Evolutionary conservation across 371 early-diverging fungal genomes (phyloP), one percentile per base, ranked within the genome.

Genomic region (Syncephalastrum racemosum): DNA sequence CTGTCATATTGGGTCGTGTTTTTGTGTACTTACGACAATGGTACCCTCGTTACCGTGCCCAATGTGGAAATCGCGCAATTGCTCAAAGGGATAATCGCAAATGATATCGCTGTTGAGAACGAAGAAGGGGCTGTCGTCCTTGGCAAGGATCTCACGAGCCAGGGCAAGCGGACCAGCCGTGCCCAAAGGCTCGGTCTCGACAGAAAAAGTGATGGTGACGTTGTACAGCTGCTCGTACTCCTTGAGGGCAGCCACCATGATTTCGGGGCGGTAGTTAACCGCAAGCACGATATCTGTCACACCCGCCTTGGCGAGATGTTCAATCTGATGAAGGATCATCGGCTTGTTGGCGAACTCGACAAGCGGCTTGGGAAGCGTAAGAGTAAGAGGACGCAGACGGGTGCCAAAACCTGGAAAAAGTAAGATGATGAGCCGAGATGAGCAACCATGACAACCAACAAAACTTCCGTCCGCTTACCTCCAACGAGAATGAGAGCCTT

Each of bases 31-130:
- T 79, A 84, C 90, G 62, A 97, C 81, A 70, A 98, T 94, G 56
- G 97, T 96, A 36, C 97, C 98, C 70, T 98, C 97, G 56, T 81
- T 73, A 24, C 97, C 96, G 71, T 98, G 97, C 40, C 77, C 75
- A 18, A 75, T 62, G 73, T 98, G 99, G 85, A 93, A 94, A 58
- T 83, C 86, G 60, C 91, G 81, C 68, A 99, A 83, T 56, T 91
- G 83, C 47, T 87, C 82, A 71, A 99, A 97, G 40, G 99, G 99
- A 79, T 93, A 99, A 52, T 96, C 94, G 82, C 99, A 99, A 53
- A 97, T 99, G 41, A 99, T 94, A 83, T 99, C 99, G 63, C 94
- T 93, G 85, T 99, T 99, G 48, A 99, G 84, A 12, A 99, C 99
- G 86, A 99, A 99, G 85, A 99, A 99, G n/a, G 95, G 96, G 24